Evolutionary conservation across 257 asterid species (phyloP).

Genomic region (Solanum bulbocastanum): DNA sequence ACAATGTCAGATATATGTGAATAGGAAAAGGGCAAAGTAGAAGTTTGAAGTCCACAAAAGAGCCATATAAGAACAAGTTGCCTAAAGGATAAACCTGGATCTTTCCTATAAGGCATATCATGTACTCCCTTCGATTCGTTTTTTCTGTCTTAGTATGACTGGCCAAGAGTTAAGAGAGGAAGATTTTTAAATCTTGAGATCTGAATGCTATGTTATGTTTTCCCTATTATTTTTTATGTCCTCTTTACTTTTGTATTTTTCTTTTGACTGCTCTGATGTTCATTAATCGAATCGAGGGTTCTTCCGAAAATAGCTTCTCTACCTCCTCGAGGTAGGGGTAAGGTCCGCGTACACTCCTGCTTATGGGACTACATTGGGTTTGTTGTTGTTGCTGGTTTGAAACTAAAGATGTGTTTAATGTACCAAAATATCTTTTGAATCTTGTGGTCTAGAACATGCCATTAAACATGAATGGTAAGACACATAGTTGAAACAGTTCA

Average conservation of each 20-base stretch:
- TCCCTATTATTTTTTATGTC: not conserved
- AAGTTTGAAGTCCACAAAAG: not conserved
- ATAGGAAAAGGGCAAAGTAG: not conserved
- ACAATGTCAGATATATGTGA: not conserved
- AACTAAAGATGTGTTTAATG: not conserved
- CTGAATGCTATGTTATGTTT: not conserved
- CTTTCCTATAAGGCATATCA: not conserved
- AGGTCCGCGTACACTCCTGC: not conserved
- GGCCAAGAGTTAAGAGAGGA: not conserved
- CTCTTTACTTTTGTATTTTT: not conserved
- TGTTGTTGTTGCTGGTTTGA: not conserved
- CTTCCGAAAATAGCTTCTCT: not conserved
- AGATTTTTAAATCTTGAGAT: not conserved
- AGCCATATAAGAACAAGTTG: not conserved
- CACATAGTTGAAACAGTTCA: not conserved
- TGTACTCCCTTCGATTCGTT: not conserved
- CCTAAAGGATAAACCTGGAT: not conserved
- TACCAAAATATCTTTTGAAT: not conserved
- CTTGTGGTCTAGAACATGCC: not conserved
- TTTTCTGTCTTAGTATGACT: not conserved
- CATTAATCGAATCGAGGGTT: not conserved
- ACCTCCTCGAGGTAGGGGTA: not conserved
- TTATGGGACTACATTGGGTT: not conserved
- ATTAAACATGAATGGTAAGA: not conserved
- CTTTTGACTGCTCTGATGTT: not conserved